Conservation (phyloP, 2,329 filamentous ascomycete genomes). For the Periconia sp. region DNA sequence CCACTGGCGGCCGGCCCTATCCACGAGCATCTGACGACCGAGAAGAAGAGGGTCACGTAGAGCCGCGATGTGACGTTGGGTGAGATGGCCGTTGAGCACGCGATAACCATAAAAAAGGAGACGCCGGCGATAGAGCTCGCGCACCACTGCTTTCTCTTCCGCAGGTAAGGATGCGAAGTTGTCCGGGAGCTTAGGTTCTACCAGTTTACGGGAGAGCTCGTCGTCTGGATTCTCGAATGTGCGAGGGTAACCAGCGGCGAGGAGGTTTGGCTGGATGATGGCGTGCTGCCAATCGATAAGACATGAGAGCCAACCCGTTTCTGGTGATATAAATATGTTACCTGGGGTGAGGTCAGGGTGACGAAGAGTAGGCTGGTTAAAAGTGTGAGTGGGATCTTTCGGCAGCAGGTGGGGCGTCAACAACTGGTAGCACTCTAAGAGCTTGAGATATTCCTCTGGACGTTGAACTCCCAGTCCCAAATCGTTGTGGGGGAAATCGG, state of each 20-base stretch:
- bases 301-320: conserved; percentile 11
- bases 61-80: conserved; percentile 12
- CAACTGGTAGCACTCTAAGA: conserved; percentile 8
- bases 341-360: conserved; percentile 15
- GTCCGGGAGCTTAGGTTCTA: conserved; percentile 13
- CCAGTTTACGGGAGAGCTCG: conserved; percentile 6
- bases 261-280: conserved; percentile 14
- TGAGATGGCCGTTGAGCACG: conserved; percentile 12
- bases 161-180: conserved; percentile 6
- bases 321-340: conserved; percentile 16
- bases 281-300: conserved; percentile 18
- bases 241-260: conserved; percentile 13
- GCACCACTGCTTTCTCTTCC: conserved; percentile 8
- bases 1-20: conserved; percentile 15
- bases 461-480: conserved; percentile 13
- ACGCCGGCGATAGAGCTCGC: conserved; percentile 13
- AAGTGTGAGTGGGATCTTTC: conserved; percentile 10
- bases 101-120: conserved; percentile 14
- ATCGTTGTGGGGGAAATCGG: conserved; percentile 14
- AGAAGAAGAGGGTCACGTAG: conserved; percentile 15
- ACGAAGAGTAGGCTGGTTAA: conserved; percentile 15
- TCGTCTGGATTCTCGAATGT: conserved; percentile 16
- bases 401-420: conserved; percentile 14
- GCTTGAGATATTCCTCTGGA: conserved; percentile 11
- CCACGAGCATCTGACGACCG: conserved; percentile 17